Conservation (phyloP, 768 basidiomycete genomes). For the Xanthoconium stramineum region DNA sequence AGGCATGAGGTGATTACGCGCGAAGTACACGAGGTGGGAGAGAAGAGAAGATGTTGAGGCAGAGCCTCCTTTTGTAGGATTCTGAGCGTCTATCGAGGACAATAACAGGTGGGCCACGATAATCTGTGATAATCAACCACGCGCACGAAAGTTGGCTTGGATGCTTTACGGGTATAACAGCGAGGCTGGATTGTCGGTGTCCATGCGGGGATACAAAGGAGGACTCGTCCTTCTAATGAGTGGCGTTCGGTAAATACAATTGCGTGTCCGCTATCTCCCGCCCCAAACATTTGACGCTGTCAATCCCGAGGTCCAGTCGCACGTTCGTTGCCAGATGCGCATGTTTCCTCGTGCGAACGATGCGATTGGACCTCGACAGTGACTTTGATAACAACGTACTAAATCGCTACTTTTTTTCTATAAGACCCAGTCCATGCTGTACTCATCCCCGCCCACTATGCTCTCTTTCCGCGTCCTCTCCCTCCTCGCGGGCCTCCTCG, state of each 20-base stretch:
- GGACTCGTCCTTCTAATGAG: too few relatives aligned
- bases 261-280: too few relatives aligned
- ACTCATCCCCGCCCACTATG: conserved; percentile 1
- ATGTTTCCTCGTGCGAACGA: not conserved
- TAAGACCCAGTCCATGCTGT: not conserved
- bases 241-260: too few relatives aligned
- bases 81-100: not conserved
- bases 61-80: not conserved
- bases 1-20: not conserved
- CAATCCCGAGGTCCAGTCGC: too few relatives aligned
- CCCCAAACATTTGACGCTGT: too few relatives aligned
- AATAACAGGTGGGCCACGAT: not conserved
- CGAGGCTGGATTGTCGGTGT: too few relatives aligned
- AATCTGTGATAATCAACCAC: not conserved
- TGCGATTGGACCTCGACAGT: not conserved
- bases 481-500: conserved; percentile 17
- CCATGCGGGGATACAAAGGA: too few relatives aligned
- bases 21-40: too few relatives aligned
- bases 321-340: not conserved
- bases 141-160: too few relatives aligned
- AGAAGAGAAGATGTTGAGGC: too few relatives aligned
- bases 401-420: not conserved
- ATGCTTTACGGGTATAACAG: too few relatives aligned
- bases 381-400: too few relatives aligned
- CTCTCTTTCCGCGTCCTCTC: conserved; percentile 19